Evolutionary conservation across 768 basidiomycete species (phyloP).

Genomic region (Lactarius hengduanensis): DNA sequence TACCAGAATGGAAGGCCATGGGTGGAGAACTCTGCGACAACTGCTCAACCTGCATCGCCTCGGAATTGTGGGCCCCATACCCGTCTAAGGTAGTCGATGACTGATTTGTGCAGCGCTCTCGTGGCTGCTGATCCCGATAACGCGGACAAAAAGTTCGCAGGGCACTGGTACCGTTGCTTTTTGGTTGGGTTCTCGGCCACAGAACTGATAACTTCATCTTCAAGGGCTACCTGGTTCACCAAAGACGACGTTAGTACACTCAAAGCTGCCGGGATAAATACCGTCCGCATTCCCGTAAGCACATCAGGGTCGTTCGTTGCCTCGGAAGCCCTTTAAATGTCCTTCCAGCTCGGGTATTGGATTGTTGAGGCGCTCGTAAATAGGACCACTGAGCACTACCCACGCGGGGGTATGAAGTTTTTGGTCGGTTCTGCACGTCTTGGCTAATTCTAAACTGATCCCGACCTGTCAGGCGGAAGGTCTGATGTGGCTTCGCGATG

Average conservation of each 20-base stretch:
- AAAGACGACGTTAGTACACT: slow-evolving; percentile 59
- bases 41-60: slow-evolving; percentile 61
- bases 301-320: not conserved
- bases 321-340: not conserved
- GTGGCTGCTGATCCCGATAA: slow-evolving; percentile 57
- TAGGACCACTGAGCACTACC: slow-evolving; percentile 57
- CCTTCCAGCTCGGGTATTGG: slow-evolving; percentile 72
- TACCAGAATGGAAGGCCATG: slow-evolving; percentile 67
- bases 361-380: slow-evolving; percentile 72
- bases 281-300: slow-evolving; percentile 73
- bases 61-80: slow-evolving; percentile 65
- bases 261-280: slow-evolving; percentile 59
- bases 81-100: slow-evolving; percentile 41
- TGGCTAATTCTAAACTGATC: slow-evolving; percentile 1
- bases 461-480: slow-evolving; percentile 52
- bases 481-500: slow-evolving; percentile 53
- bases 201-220: not conserved
- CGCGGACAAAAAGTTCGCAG: slow-evolving; percentile 52
- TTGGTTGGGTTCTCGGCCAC: not conserved
- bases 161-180: slow-evolving; percentile 54
- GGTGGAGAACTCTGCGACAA: slow-evolving; percentile 61
- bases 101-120: slow-evolving; percentile 45
- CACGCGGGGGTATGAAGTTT: slow-evolving; percentile 64
- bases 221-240: slow-evolving; percentile 70
- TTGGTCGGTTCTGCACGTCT: slow-evolving; percentile 42